Evolutionary conservation across 2,329 filamentous ascomycete species (phyloP), one percentile per base, ranked within the genome.

Genomic region (Scytalidium lignicola): DNA sequence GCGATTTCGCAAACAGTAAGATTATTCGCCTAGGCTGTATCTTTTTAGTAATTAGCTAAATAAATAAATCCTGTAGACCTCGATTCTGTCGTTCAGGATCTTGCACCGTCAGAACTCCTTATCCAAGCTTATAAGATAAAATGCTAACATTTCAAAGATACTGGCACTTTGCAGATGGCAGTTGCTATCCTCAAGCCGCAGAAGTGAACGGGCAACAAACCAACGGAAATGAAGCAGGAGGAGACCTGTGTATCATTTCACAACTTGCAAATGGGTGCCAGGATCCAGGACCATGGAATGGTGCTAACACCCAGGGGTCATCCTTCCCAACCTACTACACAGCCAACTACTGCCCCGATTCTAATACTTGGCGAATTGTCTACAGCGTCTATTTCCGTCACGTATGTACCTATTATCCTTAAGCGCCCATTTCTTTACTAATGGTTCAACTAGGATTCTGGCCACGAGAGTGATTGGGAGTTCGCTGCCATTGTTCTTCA

Each of bases 391-490:
- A 52, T 29, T 56, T 56, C 37, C 52, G 52, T 22, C 54, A 56
- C 46, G 54, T 54, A 32, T 17, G 44, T 41, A 6, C 17, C 10
- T n/a, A n/a, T n/a, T n/a, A n/a, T 9, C 7, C 28, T 37, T 17
- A 10, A 26, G n/a, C 17, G 0, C 12, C n/a, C 15, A 19, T 43
- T 9, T 17, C 13, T 18, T 12, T 44, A 23, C 47, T 49, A 15
- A 51, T 26, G 9, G 18, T 18, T 1, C 32, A 46, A 18, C 18
- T 41, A 56, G 54, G 54, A 56, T 47, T 54, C 54, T 26, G 54
- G 54, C n/a, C 54, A 56, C 48, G 52, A 52, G 21, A 52, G 54
- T 41, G 54, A 56, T 20, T 56, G 54, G 54, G 54, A 56, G 46
- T 56, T 52, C 52, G 54, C 50, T 15, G 50, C 49, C 13, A 50